Evolutionary conservation across 2,329 filamentous ascomycete genomes (phyloP).

Genomic region (Botrytis cinerea): DNA sequence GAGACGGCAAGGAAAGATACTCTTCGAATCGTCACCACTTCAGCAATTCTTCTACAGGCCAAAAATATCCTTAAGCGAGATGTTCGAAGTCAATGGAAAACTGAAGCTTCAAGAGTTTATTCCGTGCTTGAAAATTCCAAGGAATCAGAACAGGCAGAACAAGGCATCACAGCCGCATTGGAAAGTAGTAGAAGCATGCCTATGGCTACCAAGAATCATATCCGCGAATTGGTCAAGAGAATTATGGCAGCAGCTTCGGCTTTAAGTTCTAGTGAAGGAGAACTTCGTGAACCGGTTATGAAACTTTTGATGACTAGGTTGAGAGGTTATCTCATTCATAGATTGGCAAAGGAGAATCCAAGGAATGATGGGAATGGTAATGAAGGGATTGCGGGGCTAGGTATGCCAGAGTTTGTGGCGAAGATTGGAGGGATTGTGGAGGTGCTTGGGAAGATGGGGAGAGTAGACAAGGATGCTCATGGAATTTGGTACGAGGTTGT

Average conservation of each 20-base stretch:
- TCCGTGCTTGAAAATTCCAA: constrained; percentile 63
- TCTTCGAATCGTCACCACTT: constrained; percentile 69
- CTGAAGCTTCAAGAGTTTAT: constrained; percentile 71
- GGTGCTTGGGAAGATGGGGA: constrained; percentile 63
- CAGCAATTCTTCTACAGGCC: constrained; percentile 74
- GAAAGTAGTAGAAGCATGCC: constrained; percentile 66
- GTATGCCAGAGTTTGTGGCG: constrained; percentile 72
- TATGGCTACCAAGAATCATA: constrained; percentile 58
- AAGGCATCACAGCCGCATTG: constrained; percentile 63
- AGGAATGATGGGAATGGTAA: constrained; percentile 64
- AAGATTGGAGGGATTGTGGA: constrained; percentile 70
- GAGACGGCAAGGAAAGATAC: constrained; percentile 57
- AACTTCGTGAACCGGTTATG: constrained; percentile 56
- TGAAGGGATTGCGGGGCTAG: constrained; percentile 63
- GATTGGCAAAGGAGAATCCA: constrained; percentile 62
- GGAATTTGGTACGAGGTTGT: constrained; percentile 66
- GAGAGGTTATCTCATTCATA: constrained; percentile 63
- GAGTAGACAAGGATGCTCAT: constrained; percentile 68
- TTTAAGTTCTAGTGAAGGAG: constrained; percentile 32
- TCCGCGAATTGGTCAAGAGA: constrained; percentile 59
- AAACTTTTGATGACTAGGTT: constrained; percentile 69
- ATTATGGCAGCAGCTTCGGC: constrained; percentile 46
- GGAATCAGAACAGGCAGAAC: constrained; percentile 51
- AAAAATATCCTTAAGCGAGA: constrained; percentile 84
- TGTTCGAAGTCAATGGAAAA: constrained; percentile 75